Conservation (phyloP, 2,329 filamentous ascomycete genomes). For the Polychaeton citri region DNA sequence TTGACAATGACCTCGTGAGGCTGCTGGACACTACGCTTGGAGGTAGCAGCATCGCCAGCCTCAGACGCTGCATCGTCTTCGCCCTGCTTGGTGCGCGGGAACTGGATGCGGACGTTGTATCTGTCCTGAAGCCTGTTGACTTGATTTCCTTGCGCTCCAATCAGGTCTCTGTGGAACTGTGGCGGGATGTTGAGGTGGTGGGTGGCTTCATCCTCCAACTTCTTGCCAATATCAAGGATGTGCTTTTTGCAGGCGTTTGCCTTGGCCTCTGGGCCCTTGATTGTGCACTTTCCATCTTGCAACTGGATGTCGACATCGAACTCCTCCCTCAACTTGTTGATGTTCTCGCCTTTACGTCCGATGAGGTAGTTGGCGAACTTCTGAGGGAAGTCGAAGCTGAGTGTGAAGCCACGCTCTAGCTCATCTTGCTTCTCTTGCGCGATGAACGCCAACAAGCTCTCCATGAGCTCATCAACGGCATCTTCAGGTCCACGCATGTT, state of each 20-base stretch:
- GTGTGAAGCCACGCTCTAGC: constrained; percentile 77
- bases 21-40: constrained; percentile 50
- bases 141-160: constrained; percentile 73
- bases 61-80: constrained; percentile 55
- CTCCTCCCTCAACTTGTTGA: constrained; percentile 55
- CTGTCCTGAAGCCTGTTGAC: constrained; percentile 86
- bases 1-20: constrained; percentile 83
- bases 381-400: constrained; percentile 85
- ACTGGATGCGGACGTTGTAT: constrained; percentile 91
- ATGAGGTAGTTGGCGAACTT: constrained; percentile 83
- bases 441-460: constrained; percentile 66
- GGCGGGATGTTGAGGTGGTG: constrained; percentile 81
- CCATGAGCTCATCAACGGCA: constrained; percentile 56
- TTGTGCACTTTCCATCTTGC: constrained; percentile 83
- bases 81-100: constrained; percentile 53
- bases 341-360: constrained; percentile 53
- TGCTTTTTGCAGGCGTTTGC: constrained; percentile 74
- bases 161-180: constrained; percentile 87
- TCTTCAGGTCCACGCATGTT: constrained; percentile 65
- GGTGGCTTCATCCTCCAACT: constrained; percentile 81
- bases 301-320: constrained; percentile 73
- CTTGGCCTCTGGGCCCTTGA: constrained; percentile 93
- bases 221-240: constrained; percentile 65
- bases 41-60: constrained; percentile 56
- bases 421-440: constrained; percentile 85